Percentiles rank a stretch among this genome's conserved stretches.
Evolutionary conservation across 371 early-diverging fungal species (phyloP).

Genomic region (Mortierella sp.): DNA sequence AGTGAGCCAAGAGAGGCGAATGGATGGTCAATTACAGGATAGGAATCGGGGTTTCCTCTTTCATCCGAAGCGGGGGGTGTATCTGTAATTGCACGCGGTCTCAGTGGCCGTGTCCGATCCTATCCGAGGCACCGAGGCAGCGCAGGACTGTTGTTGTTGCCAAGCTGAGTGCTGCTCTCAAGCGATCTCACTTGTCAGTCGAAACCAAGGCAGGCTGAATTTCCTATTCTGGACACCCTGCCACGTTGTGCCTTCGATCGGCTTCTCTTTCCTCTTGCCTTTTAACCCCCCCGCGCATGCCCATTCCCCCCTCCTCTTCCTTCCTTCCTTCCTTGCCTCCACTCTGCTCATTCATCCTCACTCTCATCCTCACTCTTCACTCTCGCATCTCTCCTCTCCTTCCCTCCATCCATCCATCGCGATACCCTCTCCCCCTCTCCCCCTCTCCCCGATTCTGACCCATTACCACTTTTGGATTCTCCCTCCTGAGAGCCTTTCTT

Average conservation of each 20-base stretch:
- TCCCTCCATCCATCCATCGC: not conserved
- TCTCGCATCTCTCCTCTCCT: not conserved
- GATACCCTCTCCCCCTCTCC: not conserved
- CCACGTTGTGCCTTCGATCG: constrained; percentile 1
- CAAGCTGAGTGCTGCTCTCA: not conserved
- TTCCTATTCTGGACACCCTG: no score
- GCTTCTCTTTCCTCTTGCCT: constrained; percentile 1
- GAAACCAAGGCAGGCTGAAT: no score
- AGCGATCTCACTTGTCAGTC: no score
- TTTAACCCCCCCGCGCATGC: not conserved
- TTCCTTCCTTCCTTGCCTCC: not conserved
- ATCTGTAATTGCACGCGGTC: constrained; percentile 1
- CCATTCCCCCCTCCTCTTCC: not conserved
- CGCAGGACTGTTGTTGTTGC: no score
- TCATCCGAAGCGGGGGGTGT: not conserved
- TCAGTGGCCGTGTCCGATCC: not conserved
- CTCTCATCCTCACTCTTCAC: not conserved
- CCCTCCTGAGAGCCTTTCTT: no score
- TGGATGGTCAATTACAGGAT: not conserved
- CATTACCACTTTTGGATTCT: not conserved
- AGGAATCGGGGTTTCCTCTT: not conserved
- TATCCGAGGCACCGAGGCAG: not conserved
- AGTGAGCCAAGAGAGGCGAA: no score
- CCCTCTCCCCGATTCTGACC: not conserved
- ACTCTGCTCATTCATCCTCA: not conserved